phyloP scores from a whole-genome alignment of 345 rosid genomes.

The Hirschfeldia incana region DNA sequence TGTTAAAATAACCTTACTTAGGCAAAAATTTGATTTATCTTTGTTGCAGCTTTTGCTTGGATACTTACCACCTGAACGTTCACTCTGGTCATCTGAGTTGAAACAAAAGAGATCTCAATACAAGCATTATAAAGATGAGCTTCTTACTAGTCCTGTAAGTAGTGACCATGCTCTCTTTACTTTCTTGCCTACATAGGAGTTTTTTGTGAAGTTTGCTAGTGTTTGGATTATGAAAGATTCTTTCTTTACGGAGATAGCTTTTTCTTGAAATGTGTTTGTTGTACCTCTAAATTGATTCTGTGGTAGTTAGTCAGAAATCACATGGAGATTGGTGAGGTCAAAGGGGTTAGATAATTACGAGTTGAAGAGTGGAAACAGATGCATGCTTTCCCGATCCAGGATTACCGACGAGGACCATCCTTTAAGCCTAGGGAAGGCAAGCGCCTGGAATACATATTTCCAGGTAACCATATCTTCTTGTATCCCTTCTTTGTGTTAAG shows the following conservation, averaged over 20 bases:
- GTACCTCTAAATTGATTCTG: slow-evolving; percentile 59
- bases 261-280: slow-evolving; percentile 16
- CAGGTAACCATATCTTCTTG: slow-evolving; percentile 59
- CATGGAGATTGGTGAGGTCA: slow-evolving; percentile 83
- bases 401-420: slow-evolving; percentile 93
- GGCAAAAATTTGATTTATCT: background rate
- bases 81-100: slow-evolving; percentile 78
- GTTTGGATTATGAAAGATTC: background rate
- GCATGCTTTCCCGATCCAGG: slow-evolving; percentile 76
- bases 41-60: slow-evolving; percentile 82
- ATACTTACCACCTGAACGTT: slow-evolving; percentile 83
- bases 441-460: slow-evolving; percentile 93
- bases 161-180: slow-evolving; percentile 17
- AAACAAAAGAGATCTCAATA: slow-evolving; percentile 87
- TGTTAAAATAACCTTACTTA: background rate
- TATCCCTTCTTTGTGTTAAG: slow-evolving; percentile 3
- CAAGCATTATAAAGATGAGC: slow-evolving; percentile 84
- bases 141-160: slow-evolving; percentile 92
- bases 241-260: background rate
- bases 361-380: slow-evolving; percentile 52
- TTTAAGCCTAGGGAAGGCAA: slow-evolving; percentile 82
- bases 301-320: slow-evolving; percentile 98
- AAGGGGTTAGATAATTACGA: slow-evolving; percentile 50
- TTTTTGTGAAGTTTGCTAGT: background rate
- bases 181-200: slow-evolving; percentile 8